Conservation (phyloP, 2,329 filamentous ascomycete genomes). For the Hypoxylon sp. region DNA sequence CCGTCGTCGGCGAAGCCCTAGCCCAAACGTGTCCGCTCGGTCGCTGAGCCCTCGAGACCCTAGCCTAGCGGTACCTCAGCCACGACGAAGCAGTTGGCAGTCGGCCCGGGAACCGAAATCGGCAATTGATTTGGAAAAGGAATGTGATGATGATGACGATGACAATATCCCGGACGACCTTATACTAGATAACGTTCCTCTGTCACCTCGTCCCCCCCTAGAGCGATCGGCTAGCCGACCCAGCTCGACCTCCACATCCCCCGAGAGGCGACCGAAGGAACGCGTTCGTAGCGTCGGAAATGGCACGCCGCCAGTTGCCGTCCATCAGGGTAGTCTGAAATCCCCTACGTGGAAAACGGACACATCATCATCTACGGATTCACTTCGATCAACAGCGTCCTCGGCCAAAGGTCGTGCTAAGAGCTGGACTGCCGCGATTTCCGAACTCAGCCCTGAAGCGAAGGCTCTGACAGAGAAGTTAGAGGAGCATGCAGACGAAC, state of each 20-base stretch:
- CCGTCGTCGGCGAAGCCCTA: conserved; percentile 64
- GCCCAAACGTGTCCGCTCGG: conserved; percentile 58
- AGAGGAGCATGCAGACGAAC: conserved; percentile 79
- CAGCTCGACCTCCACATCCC: conserved; percentile 66
- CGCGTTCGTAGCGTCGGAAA: conserved; percentile 71
- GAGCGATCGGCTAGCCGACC: conserved; percentile 68
- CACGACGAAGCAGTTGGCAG: conserved; percentile 78
- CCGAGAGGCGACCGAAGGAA: conserved; percentile 65
- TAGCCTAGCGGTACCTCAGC: conserved; percentile 54
- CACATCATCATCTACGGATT: conserved; percentile 53
- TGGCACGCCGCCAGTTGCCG: conserved; percentile 71
- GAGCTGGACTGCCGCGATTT: conserved; percentile 80
- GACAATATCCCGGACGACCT: conserved; percentile 85
- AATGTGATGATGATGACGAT: conserved; percentile 81
- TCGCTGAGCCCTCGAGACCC: conserved; percentile 62
- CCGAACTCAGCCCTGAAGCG: conserved; percentile 78
- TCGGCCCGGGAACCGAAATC: conserved; percentile 74
- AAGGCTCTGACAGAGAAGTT: conserved; percentile 82
- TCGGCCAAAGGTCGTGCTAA: conserved; percentile 70
- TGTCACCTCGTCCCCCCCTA: conserved; percentile 76
- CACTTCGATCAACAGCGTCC: conserved; percentile 53
- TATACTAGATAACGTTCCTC: conserved; percentile 84
- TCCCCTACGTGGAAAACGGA: conserved; percentile 69
- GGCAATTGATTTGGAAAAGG: conserved; percentile 77
- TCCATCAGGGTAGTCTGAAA: conserved; percentile 70